These are phyloP conservation scores for Brachypodium distachyon DNA, from an alignment of 202 grass and related monocot species.

Conservation along the genomic window DNA sequence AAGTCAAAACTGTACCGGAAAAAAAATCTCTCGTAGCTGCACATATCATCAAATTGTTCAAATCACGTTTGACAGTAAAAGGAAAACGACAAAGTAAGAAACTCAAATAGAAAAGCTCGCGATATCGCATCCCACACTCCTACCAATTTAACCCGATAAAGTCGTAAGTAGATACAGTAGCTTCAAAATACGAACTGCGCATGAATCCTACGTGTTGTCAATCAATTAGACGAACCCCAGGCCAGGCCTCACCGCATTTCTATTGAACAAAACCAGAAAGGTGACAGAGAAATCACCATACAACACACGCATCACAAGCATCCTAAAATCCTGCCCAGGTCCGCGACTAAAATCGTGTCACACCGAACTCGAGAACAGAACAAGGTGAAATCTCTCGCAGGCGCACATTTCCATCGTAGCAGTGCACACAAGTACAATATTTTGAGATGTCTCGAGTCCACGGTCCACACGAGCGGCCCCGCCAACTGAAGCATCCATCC, in stretches of 20 bases:
- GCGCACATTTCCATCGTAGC: background rate
- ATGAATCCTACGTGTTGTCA: background rate
- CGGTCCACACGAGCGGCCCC: background rate
- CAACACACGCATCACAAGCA: background rate
- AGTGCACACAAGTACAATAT: background rate
- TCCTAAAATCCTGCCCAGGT: background rate
- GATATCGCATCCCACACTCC: background rate
- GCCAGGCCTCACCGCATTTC: slow-evolving; percentile 17
- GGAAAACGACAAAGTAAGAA: slow-evolving; percentile 11
- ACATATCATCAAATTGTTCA: slow-evolving; percentile 6
- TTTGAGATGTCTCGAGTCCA: background rate
- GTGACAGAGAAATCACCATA: background rate
- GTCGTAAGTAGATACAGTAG: background rate
- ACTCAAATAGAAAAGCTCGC: background rate
- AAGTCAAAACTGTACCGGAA: background rate
- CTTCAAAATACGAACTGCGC: background rate
- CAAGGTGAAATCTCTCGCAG: background rate
- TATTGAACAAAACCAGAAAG: background rate
- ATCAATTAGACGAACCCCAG: background rate
- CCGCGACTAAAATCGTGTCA: background rate
- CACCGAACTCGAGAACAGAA: background rate
- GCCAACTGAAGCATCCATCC: background rate
- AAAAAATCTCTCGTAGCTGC: background rate
- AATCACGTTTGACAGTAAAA: background rate
- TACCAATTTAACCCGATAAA: background rate